Percentiles rank a stretch among this genome's conserved stretches.
phyloP scores from a whole-genome alignment of 371 early-diverging fungal genomes.

The Rhizomucor miehei region DNA sequence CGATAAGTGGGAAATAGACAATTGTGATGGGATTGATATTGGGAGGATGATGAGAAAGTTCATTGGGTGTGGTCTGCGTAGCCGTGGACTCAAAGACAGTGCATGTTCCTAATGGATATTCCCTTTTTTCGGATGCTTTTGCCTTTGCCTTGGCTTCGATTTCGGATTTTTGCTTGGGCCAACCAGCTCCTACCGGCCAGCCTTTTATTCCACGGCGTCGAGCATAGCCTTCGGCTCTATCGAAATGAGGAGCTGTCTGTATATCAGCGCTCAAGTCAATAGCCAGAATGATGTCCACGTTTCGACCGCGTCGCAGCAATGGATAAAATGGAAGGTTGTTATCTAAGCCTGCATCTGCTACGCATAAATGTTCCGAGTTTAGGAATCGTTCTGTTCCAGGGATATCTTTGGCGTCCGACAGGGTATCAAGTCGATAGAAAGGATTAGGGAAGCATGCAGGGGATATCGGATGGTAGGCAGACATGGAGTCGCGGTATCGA shows the following conservation, averaged over 20 bases:
- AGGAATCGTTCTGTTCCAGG: conserved; percentile 16
- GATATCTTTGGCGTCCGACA: conserved; percentile 3
- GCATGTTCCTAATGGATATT: conserved; percentile 29
- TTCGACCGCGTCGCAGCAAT: conserved; percentile 58
- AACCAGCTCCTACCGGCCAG: conserved; percentile 47
- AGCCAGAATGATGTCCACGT: conserved; percentile 66
- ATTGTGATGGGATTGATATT: conserved; percentile 42
- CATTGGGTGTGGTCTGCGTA: conserved; percentile 13
- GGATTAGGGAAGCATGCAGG: conserved; percentile 59
- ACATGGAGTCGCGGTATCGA: conserved; percentile 43
- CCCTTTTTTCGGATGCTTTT: neutral
- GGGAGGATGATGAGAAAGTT: neutral
- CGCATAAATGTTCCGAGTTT: conserved; percentile 36
- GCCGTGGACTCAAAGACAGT: conserved; percentile 38
- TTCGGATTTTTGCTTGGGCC: conserved; percentile 31
- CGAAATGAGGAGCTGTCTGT: conserved; percentile 63
- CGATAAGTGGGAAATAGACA: conserved; percentile 61
- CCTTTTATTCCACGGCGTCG: conserved; percentile 51
- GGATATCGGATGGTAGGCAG: conserved; percentile 50
- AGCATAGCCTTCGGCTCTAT: conserved; percentile 58
- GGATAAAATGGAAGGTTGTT: conserved; percentile 79
- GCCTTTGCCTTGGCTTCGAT: conserved; percentile 3
- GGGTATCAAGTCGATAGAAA: conserved; percentile 36
- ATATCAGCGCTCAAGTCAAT: conserved; percentile 74
- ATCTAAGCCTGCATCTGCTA: conserved; percentile 77